Base-by-base conservation (phyloP, 1,284 basidiomycete species). In the Ceratobasidium sp. region DNA sequence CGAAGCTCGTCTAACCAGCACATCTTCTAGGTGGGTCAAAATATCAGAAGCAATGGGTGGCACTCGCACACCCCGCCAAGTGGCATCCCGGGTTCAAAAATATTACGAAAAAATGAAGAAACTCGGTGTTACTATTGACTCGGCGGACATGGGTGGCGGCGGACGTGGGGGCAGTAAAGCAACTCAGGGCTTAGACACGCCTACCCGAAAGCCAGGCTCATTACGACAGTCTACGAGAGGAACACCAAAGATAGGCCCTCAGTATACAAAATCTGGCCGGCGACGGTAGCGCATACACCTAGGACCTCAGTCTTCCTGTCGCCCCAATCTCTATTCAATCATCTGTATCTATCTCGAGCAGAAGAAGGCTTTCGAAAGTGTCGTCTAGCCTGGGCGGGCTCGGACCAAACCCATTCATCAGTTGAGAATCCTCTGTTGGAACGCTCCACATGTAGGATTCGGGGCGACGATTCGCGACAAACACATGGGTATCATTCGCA, bases 41-140 rank as follows among this genome's bases (percentile, higher is more conserved):
- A 93, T 93, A 61, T 92, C 91, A 14, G 82, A 84, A 61, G 91
- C 89, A 23, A 93, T 93, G 92, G 83, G 87, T 71, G 91, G 91
- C 1, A 82, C 83, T 59, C 82, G 91, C 67, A 92, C 91, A 2
- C 87, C 92, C 8, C 82, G 91, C 73, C 92, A 93, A 80, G 92
- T 93, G n/a, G 90, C 91, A 30, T 92, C 90, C 80, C 85, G 92
- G 23, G 92, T 93, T 62, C 92, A 93, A 77, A 93, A 93, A 80
- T 93, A 92, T 80, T 90, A 91, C 78, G 89, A 91, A 78, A 93
- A 92, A 82, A 79, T 93, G 79, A 92, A 89, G 80, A 85, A 86
- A 76, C 92, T 88, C 79, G 91, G 91, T 34, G 78, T 87, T 21
- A 80, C 82, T 32, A 77, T 73, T 18, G 72, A 72, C 58, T 72